Conservation (phyloP, 306 rosid species). For the Acacia crassicarpa region DNA sequence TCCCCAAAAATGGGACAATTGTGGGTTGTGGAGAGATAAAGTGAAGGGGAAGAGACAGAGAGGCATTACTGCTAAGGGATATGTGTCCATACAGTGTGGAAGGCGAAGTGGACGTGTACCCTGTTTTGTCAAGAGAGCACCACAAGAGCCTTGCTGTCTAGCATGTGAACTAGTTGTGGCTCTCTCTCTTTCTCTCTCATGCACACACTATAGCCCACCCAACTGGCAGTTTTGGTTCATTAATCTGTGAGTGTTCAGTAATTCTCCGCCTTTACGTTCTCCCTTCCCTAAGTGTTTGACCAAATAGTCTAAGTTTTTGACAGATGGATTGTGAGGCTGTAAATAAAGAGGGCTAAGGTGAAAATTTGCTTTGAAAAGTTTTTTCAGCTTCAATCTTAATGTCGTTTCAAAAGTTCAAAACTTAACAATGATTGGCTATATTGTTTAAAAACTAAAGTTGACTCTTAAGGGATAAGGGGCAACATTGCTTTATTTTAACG, state of each 20-base stretch:
- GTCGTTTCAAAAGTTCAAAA: no score
- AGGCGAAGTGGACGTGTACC: conserved; percentile 66
- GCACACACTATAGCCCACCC: conserved; percentile 37
- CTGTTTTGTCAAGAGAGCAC: conserved; percentile 51
- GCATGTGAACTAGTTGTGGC: conserved; percentile 66
- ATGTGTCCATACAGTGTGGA: conserved; percentile 58
- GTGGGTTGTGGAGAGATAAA: conserved; percentile 24
- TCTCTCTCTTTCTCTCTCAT: conserved; percentile 39
- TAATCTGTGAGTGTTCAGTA: conserved; percentile 21
- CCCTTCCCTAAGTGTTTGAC: neutral
- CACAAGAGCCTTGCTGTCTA: conserved; percentile 79
- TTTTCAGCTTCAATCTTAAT: no score
- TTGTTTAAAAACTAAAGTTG: no score
- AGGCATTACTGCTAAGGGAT: conserved; percentile 37
- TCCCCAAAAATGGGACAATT: conserved; percentile 16
- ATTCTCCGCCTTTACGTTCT: neutral
- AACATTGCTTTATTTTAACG: no score
- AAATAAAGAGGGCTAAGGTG: no score
- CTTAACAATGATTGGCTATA: no score
- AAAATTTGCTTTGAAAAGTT: no score
- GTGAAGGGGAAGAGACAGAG: conserved; percentile 23
- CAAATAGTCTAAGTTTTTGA: neutral
- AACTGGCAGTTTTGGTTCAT: conserved; percentile 34
- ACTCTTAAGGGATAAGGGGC: no score
- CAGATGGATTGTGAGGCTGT: neutral